These are phyloP conservation scores for Didymella glomerata DNA, from an alignment of 2,329 filamentous ascomycete genomes.

Conservation along the genomic window DNA sequence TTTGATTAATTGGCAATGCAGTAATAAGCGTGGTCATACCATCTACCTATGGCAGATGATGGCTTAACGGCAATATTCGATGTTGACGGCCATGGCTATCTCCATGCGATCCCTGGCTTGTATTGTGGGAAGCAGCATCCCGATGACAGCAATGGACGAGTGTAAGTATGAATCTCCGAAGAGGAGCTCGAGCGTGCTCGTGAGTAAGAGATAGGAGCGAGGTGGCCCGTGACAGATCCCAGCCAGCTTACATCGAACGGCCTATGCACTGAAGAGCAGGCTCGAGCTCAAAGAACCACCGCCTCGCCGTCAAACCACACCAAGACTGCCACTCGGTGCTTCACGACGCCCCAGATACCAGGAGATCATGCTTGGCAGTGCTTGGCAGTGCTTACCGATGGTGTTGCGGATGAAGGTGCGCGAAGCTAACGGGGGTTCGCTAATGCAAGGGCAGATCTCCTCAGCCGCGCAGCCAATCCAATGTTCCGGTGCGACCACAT, in stretches of 20 bases:
- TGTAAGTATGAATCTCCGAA: not conserved
- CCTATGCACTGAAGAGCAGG: not conserved
- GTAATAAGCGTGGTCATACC: not conserved
- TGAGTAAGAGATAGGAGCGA: not conserved
- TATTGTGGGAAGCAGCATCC: not conserved
- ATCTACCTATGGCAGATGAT: no score
- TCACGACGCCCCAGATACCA: not conserved
- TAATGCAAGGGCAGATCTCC: conserved; percentile 13
- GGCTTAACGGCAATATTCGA: not conserved
- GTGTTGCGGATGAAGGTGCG: not conserved
- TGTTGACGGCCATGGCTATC: not conserved
- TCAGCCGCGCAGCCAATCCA: conserved; percentile 10
- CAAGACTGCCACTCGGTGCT: not conserved
- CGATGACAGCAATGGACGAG: not conserved
- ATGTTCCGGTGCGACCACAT: conserved; percentile 10
- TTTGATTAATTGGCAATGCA: not conserved
- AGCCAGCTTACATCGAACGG: not conserved
- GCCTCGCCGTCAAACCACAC: not conserved
- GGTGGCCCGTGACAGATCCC: not conserved
- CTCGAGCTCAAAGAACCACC: not conserved
- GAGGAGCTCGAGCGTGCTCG: not conserved
- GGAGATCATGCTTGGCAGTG: conserved; percentile 3
- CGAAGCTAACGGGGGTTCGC: not conserved
- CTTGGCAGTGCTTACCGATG: conserved; percentile 10
- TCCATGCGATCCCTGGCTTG: not conserved